Evolutionary conservation across 1,139 yeast species (phyloP).

Genomic region (Hansenula lynferdii): DNA sequence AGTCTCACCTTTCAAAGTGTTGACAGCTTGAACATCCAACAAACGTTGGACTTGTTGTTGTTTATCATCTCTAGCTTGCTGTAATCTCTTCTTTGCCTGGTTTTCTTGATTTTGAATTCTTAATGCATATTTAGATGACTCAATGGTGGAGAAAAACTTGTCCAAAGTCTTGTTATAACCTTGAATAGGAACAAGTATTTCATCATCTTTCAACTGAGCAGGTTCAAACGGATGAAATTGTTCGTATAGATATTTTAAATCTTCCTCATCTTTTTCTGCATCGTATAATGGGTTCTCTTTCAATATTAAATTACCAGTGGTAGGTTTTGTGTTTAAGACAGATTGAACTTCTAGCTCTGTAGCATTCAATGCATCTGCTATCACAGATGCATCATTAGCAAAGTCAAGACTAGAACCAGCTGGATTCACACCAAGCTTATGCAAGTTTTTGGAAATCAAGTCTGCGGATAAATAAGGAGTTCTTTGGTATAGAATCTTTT

Average conservation of each 20-base stretch:
- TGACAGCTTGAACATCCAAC: slow-evolving; percentile 56
- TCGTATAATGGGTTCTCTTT: slow-evolving; percentile 50
- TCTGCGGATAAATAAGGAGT: slow-evolving; percentile 78
- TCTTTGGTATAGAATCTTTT: slow-evolving; percentile 63
- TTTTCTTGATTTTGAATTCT: slow-evolving; percentile 73
- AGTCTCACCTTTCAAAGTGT: slow-evolving; percentile 66
- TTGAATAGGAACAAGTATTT: slow-evolving; percentile 31
- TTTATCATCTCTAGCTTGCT: slow-evolving; percentile 72
- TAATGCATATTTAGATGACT: slow-evolving; percentile 71
- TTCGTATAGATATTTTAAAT: slow-evolving; percentile 55
- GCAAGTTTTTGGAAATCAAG: slow-evolving; percentile 56
- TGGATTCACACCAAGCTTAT: slow-evolving; percentile 42
- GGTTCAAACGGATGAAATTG: slow-evolving; percentile 88
- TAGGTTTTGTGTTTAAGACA: slow-evolving; percentile 28
- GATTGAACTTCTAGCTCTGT: slow-evolving; percentile 38
- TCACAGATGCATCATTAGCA: slow-evolving; percentile 17
- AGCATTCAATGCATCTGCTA: slow-evolving; percentile 42
- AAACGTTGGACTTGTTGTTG: slow-evolving; percentile 66
- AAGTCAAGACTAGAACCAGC: slow-evolving; percentile 34
- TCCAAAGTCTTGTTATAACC: slow-evolving; percentile 85
- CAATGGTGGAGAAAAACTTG: slow-evolving; percentile 77
- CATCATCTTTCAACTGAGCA: slow-evolving; percentile 29
- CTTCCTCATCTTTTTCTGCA: slow-evolving; percentile 29
- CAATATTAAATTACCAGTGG: slow-evolving; percentile 62
- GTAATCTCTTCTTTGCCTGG: slow-evolving; percentile 67